phyloP scores from a whole-genome alignment of 768 basidiomycete genomes.

The Serpula lacrymans region DNA sequence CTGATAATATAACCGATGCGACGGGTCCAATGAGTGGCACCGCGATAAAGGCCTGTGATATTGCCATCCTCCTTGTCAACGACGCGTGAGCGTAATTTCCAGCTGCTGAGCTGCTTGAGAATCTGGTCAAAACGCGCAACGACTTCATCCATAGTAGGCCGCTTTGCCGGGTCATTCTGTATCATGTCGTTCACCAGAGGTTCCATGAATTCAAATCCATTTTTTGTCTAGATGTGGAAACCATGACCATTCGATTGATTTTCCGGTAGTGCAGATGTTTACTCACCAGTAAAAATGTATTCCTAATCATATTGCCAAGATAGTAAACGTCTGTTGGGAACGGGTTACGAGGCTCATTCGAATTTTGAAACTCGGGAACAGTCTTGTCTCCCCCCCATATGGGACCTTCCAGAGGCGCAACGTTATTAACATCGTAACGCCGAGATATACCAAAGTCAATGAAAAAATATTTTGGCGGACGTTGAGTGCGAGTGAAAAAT shows the following conservation, averaged over 20 bases:
- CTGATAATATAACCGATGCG: too few relatives aligned
- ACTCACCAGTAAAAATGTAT: conserved; percentile 9
- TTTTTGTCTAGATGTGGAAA: too few relatives aligned
- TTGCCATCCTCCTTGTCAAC: too few relatives aligned
- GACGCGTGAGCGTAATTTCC: too few relatives aligned
- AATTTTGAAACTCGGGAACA: conserved; percentile 13
- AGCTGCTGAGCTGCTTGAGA: too few relatives aligned
- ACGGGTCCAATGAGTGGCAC: too few relatives aligned
- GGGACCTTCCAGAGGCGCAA: conserved; percentile 16
- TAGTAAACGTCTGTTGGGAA: conserved; percentile 9
- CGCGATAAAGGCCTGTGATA: too few relatives aligned
- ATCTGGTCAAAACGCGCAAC: too few relatives aligned
- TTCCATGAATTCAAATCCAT: conserved; percentile 17
- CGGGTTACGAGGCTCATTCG: conserved; percentile 1
- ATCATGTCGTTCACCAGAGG: conserved; percentile 9
- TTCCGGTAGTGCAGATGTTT: too few relatives aligned
- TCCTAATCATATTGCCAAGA: conserved; percentile 10
- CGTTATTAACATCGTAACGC: conserved; percentile 11
- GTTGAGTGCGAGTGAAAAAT: conserved; percentile 12
- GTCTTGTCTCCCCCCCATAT: conserved; percentile 9
- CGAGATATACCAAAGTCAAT: conserved; percentile 24
- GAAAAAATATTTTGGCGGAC: conserved; percentile 18
- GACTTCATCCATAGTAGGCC: too few relatives aligned
- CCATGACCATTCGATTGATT: too few relatives aligned
- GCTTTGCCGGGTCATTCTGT: conserved; percentile 12